phyloP scores from a whole-genome alignment of 305 asterid genomes.

The Fraxinus floribunda region DNA sequence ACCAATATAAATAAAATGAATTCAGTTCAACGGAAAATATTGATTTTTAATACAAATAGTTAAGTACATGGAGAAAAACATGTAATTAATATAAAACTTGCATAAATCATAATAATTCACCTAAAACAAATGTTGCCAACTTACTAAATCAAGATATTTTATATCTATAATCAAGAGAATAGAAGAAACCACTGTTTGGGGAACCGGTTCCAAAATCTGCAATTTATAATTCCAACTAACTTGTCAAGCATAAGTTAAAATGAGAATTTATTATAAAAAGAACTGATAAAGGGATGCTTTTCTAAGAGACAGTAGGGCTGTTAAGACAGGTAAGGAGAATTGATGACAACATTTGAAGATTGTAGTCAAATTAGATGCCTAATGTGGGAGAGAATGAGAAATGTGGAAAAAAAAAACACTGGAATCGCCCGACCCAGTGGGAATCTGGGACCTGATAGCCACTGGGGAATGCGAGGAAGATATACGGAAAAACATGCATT shows the following conservation, averaged over 20 bases:
- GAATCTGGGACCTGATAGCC: conserved; percentile 22
- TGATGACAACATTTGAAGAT: conserved; percentile 13
- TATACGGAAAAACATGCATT: conserved; percentile 2
- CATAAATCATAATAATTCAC: conserved; percentile 17
- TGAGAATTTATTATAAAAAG: conserved; percentile 12
- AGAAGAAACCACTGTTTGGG: conserved; percentile 11
- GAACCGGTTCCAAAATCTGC: conserved; percentile 4
- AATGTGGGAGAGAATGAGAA: conserved; percentile 18
- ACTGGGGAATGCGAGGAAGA: conserved; percentile 11
- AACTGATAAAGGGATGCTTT: background rate
- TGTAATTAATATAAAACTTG: background rate
- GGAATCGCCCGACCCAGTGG: conserved; percentile 28
- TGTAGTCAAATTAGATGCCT: conserved; percentile 20
- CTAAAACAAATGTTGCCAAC: conserved; percentile 6
- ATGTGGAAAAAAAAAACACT: conserved; percentile 4
- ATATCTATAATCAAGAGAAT: conserved; percentile 21
- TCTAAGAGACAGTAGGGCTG: conserved; percentile 8
- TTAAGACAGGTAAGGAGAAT: conserved; percentile 17
- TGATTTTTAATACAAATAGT: conserved; percentile 6
- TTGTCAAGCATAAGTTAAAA: conserved; percentile 13
- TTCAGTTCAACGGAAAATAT: background rate
- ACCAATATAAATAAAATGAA: background rate
- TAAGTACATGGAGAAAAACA: conserved; percentile 9
- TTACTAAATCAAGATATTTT: conserved; percentile 22
- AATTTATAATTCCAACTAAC: conserved; percentile 20